Base-by-base conservation (phyloP, 139 green algal genomes). In the Closterium sp. region DNA sequence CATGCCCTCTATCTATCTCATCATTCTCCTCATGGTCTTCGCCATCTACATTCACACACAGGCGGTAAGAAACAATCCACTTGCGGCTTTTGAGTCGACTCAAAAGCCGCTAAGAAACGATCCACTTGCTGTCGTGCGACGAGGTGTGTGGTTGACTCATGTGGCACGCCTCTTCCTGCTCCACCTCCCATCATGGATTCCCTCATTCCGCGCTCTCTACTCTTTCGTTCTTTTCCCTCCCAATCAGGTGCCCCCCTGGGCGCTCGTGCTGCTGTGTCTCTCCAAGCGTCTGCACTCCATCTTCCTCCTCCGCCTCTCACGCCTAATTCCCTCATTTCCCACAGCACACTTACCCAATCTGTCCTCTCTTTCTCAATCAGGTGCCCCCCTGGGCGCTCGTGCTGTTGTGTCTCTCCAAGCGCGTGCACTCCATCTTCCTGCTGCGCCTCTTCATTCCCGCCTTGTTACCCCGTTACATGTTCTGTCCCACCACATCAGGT, bases 301-400 rank as follows among this genome's bases (percentile, higher is more conserved):
- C 89, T 86, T 42, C 34, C 34, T 6, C 0, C 34, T 42, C 4
- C 34, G 9, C 89, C 89, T 92, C 50, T 70, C 50, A 17, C 50
- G 4, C 34, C 50, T 70, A 10, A 70, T 70, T 19, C 50, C 50
- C 50, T 17, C 50, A 13, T 7, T 62, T 62, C 42, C 7, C 42
- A 62, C 42, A 5, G 42, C 5, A 62, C 7, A 7, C 42, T 10
- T 28, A n/a, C n/a, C n/a, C 42, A 70, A 70, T 42, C 34, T 42
- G 34, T 42, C 34, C 1, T 42, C 34, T 42, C 34, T 42, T 42
- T 86, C 10, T 9, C 9, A 86, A 17, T 13, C 84, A 92, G 9
- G 93, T 98, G 17, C 97, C 97, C 31, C 96, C 97, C 5, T 97
- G 96, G 95, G 89, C 93, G 31, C 90, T 98, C 86, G 45, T 85